Evolutionary conservation across 2,329 filamentous ascomycete species (phyloP).

Genomic region (Colletotrichum musicola): DNA sequence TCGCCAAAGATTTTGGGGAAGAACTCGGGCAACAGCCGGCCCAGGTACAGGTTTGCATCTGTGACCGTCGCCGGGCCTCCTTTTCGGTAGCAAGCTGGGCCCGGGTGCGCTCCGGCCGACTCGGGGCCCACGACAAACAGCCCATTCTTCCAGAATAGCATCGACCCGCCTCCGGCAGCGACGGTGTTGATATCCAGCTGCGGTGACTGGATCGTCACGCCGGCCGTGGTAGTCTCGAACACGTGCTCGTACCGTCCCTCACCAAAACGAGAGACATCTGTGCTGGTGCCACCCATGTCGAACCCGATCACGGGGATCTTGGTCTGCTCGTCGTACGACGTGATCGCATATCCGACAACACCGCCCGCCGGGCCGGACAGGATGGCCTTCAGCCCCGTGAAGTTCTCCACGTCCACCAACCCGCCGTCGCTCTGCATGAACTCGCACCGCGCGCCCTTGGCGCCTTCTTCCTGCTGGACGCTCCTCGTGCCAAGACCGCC

Average conservation of each 20-base stretch:
- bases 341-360: slow-evolving; percentile 92
- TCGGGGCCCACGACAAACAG: slow-evolving; percentile 92
- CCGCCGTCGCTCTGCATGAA: slow-evolving; percentile 94
- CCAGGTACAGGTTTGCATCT: slow-evolving; percentile 89
- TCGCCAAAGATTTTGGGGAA: slow-evolving; percentile 97
- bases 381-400: slow-evolving; percentile 88
- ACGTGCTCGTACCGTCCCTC: slow-evolving; percentile 91
- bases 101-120: slow-evolving; percentile 88
- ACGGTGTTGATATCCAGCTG: slow-evolving; percentile 97
- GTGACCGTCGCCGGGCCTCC: slow-evolving; percentile 92
- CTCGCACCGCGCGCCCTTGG: slow-evolving; percentile 84
- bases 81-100: slow-evolving; percentile 91
- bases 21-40: slow-evolving; percentile 87
- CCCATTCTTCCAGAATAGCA: slow-evolving; percentile 89
- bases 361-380: slow-evolving; percentile 92
- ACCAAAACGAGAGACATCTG: slow-evolving; percentile 89
- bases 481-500: slow-evolving; percentile 83
- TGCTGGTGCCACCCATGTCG: slow-evolving; percentile 95
- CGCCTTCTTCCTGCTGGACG: slow-evolving; percentile 74
- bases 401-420: slow-evolving; percentile 79
- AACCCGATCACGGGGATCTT: slow-evolving; percentile 92
- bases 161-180: slow-evolving; percentile 87
- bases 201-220: slow-evolving; percentile 93
- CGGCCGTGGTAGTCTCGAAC: slow-evolving; percentile 93
- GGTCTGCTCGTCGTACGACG: slow-evolving; percentile 86